Conservation (phyloP, 257 asterid species). For the Fraxinus excelsior region DNA sequence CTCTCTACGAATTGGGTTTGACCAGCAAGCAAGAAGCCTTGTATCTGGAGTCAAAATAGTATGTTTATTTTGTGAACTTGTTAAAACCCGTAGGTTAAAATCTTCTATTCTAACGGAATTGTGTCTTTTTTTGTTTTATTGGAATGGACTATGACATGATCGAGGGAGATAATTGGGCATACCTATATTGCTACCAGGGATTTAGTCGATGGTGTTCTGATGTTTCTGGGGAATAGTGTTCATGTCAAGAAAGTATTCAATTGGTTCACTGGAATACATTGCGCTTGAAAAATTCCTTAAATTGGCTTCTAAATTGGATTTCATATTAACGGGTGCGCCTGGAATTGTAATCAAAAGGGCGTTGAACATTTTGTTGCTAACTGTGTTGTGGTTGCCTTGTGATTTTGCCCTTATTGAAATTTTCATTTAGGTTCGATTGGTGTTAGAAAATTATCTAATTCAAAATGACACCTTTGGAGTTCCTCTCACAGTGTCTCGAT, state of each 20-base stretch:
- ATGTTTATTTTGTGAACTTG: conserved; percentile 26
- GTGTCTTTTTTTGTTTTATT: not conserved
- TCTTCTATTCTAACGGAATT: too few relatives aligned
- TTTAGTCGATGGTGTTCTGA: not conserved
- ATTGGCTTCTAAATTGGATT: not conserved
- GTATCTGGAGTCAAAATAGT: conserved; percentile 78
- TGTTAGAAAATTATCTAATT: too few relatives aligned
- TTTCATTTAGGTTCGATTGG: too few relatives aligned
- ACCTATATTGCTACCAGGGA: not conserved
- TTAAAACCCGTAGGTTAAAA: not conserved
- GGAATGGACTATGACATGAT: not conserved
- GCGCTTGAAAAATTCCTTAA: not conserved
- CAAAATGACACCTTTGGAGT: too few relatives aligned
- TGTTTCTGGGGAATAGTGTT: not conserved
- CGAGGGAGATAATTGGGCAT: not conserved
- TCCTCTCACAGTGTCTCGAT: too few relatives aligned
- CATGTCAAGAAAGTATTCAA: not conserved
- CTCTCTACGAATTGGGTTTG: conserved; percentile 79
- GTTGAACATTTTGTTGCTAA: not conserved
- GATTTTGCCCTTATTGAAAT: not conserved
- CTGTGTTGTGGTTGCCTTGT: too few relatives aligned
- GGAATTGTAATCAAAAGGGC: not conserved
- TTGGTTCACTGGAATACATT: not conserved
- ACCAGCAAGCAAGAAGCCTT: conserved; percentile 96
- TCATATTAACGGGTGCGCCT: not conserved